Base-by-base conservation (phyloP, 805 yeast genomes). In the Metschnikowia drakensbergensis region DNA sequence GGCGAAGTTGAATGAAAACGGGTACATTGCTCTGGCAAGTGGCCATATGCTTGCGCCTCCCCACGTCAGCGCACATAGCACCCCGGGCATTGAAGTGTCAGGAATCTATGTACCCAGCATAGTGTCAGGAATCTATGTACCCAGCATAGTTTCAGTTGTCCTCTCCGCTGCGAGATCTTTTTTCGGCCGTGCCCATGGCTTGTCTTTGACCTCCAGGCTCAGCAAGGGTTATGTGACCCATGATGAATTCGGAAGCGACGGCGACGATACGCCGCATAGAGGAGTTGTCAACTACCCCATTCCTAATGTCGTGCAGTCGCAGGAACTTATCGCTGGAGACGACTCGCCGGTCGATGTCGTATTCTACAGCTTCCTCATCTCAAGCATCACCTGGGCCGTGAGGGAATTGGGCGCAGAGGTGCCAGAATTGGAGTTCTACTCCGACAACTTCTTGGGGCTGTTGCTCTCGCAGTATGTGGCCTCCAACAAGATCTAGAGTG, bases 161-260 rank as follows among this genome's bases (percentile, higher is more conserved):
- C 3, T 25, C 11, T 37, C 39, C 17, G 17, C 22, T 7, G 25
- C n/a, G 6, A n/a, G 41, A 5, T n/a, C 13, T 7, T n/a, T 23
- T 11, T 30, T 37, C 17, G 10, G n/a, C 6, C 17, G 29, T 17
- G 6, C 26, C 25, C 17, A 17, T 17, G 17, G 17, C n/a, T 3
- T 28, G 26, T 28, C 30, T 22, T 13, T 3, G 44, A 42, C 6
- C 10, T 25, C 32, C 4, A 59, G 56, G 7, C 59, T 75, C 10
- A 59, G 81, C 1, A 80, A 79, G 51, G 99, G 99, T 0, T 87
- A 86, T 57, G 83, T 82, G 0, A 92, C 99, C 0, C 58, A 66
- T 40, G 99, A 94, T 62, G 98, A 92, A 59, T 75, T 77, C 57
- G 99, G 97, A 0, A 66, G 72, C 54, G 82, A 83, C 53, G 99